A percentile compares a stretch with the other conserved stretches of the same genome.
phyloP scores from a whole-genome alignment of 352 stramenopile species.

The Phytophthora lateralis region DNA sequence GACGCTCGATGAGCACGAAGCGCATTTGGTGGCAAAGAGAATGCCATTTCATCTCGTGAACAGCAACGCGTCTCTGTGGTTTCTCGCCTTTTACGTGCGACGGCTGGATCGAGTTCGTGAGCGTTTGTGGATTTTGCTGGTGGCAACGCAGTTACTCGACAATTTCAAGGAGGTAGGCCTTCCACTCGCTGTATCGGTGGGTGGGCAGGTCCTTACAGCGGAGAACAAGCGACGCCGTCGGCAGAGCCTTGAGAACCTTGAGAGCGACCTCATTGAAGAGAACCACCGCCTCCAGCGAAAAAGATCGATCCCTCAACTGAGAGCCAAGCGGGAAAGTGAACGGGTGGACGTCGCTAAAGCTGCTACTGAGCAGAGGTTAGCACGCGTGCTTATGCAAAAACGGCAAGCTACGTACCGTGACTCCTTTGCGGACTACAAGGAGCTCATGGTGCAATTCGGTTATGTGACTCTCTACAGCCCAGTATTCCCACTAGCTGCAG shows the following conservation, averaged over 20 bases:
- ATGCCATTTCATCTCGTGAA: constrained; percentile 85
- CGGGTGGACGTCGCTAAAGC: constrained; percentile 32
- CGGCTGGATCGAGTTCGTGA: constrained; percentile 62
- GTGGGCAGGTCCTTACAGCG: constrained; percentile 46
- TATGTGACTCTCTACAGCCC: constrained; percentile 93
- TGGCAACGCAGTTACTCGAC: constrained; percentile 66
- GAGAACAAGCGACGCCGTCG: constrained; percentile 46
- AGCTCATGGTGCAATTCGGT: constrained; percentile 91
- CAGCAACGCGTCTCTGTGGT: constrained; percentile 75
- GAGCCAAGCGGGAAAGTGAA: constrained; percentile 14
- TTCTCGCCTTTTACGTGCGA: constrained; percentile 68
- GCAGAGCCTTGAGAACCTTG: constrained; percentile 25
- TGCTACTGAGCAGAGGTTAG: constrained; percentile 43
- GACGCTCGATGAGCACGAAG: constrained; percentile 64
- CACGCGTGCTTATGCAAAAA: constrained; percentile 64
- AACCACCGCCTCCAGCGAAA: constrained; percentile 5
- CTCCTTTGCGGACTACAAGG: constrained; percentile 77
- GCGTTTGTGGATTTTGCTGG: constrained; percentile 71
- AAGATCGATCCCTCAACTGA: constrained; percentile 13
- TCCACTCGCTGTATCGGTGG: constrained; percentile 53
- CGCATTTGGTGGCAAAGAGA: constrained; percentile 72
- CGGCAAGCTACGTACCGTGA: constrained; percentile 66
- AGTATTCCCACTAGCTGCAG: constrained; percentile 90
- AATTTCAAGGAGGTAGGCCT: constrained; percentile 76
- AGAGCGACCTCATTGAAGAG: constrained; percentile 14